These are phyloP conservation scores for Rhodotorula sphaerocarpa DNA, from an alignment of 768 basidiomycete species.

Conservation along the genomic window DNA sequence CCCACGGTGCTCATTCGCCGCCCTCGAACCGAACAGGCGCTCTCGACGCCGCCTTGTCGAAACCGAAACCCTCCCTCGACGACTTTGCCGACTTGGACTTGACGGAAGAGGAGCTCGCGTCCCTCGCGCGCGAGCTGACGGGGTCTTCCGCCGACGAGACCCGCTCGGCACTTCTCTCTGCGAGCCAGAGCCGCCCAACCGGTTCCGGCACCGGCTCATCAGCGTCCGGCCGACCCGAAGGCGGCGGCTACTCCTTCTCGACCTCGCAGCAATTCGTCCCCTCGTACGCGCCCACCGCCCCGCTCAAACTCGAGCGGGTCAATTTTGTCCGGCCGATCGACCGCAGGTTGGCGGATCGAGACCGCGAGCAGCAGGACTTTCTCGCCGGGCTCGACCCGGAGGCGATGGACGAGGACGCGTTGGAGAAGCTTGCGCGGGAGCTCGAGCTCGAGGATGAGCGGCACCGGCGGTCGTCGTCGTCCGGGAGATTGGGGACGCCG, in stretches of 20 bases:
- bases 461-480: slow-evolving; percentile 2
- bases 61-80: slow-evolving; percentile 22
- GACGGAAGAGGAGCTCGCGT: slow-evolving; percentile 22
- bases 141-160: neutral
- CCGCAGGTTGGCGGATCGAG: slow-evolving; percentile 20
- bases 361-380: slow-evolving; percentile 8
- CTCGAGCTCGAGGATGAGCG: slow-evolving; percentile 21
- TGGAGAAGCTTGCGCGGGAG: slow-evolving; percentile 23
- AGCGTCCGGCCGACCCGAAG: neutral
- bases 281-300: neutral
- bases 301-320: slow-evolving; percentile 20
- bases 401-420: slow-evolving; percentile 14
- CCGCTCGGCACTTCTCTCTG: slow-evolving; percentile 10
- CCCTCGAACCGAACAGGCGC: no score
- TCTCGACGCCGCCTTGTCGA: neutral
- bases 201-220: neutral
- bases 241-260: neutral
- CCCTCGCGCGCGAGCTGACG: slow-evolving; percentile 18
- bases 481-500: no score
- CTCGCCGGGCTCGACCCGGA: slow-evolving; percentile 22
- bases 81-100: slow-evolving; percentile 32
- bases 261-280: no score
- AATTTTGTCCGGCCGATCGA: slow-evolving; percentile 16
- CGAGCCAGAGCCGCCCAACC: neutral
- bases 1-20: no score